These are phyloP conservation scores for Withania somnifera DNA, from an alignment of 305 asterid genomes.

Conservation along the genomic window DNA sequence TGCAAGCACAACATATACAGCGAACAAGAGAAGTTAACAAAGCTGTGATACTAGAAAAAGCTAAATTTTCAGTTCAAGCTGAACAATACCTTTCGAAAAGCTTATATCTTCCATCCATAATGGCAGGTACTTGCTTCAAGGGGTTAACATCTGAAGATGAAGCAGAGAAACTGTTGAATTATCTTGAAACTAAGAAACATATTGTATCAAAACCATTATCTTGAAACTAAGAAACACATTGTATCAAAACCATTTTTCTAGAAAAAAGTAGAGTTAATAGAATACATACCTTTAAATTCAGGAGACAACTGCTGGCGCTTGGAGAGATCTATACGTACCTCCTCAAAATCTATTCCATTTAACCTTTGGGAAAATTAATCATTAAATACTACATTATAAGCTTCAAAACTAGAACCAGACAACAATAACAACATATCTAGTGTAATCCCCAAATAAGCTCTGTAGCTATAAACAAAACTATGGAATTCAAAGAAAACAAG, in stretches of 20 bases:
- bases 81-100: too few relatives aligned
- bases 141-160: too few relatives aligned
- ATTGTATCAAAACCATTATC: background rate
- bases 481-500: background rate
- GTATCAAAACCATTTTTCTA: background rate
- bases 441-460: background rate
- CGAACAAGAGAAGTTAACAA: too few relatives aligned
- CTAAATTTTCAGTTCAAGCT: too few relatives aligned
- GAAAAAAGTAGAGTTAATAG: too few relatives aligned
- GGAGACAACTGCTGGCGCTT: conserved; percentile 42
- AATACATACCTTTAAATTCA: conserved; percentile 43
- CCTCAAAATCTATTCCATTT: conserved; percentile 69
- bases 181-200: too few relatives aligned
- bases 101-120: too few relatives aligned
- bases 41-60: too few relatives aligned
- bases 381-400: background rate
- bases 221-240: background rate
- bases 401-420: background rate
- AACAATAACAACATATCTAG: too few relatives aligned
- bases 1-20: background rate
- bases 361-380: conserved; percentile 22
- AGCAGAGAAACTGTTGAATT: too few relatives aligned
- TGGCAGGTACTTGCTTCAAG: too few relatives aligned
- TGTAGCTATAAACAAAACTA: background rate
- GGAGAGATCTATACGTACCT: conserved; percentile 37